Evolutionary conservation across 2,329 filamentous ascomycete genomes (phyloP).

Genomic region (Paecilomyces sp.): DNA sequence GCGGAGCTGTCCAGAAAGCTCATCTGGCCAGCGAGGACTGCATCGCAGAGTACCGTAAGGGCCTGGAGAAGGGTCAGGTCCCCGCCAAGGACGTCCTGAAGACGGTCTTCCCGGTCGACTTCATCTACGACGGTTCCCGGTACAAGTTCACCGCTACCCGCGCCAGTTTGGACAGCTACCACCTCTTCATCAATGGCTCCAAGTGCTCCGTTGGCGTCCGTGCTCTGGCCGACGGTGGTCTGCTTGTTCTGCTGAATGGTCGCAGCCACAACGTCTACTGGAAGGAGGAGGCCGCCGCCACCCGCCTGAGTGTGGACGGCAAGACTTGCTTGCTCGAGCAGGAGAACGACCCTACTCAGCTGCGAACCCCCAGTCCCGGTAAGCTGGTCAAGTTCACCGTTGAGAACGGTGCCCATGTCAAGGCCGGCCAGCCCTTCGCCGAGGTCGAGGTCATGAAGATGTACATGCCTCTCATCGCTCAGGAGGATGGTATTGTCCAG

Average conservation of each 20-base stretch:
- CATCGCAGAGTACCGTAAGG: conserved; percentile 76
- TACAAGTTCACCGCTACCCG: conserved; percentile 98
- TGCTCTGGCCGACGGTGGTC: conserved; percentile 85
- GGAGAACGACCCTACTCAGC: conserved; percentile 96
- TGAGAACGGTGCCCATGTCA: conserved; percentile 89
- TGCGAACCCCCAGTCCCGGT: conserved; percentile 87
- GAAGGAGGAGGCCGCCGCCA: conserved; percentile 97
- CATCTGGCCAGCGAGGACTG: conserved; percentile 89
- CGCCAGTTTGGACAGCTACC: conserved; percentile 88
- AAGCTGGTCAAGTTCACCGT: conserved; percentile 98
- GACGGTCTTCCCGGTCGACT: conserved; percentile 95
- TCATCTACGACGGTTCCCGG: conserved; percentile 93
- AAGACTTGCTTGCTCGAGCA: conserved; percentile 98
- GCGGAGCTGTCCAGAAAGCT: conserved; percentile 89
- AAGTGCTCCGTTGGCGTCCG: conserved; percentile 91
- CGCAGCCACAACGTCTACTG: conserved; percentile 98
- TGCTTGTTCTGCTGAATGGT: conserved; percentile 82
- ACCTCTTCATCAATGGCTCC: conserved; percentile 97
- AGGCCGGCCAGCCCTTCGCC: conserved; percentile 85
- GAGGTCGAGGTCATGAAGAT: conserved; percentile 99
- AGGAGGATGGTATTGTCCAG: conserved; percentile 93
- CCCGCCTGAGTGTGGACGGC: conserved; percentile 90
- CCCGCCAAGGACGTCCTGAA: conserved; percentile 94
- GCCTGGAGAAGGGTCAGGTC: conserved; percentile 94
- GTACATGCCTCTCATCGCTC: conserved; percentile 97